phyloP scores from a whole-genome alignment of 1,284 basidiomycete species.

The Austroboletus novae-zelandiae region DNA sequence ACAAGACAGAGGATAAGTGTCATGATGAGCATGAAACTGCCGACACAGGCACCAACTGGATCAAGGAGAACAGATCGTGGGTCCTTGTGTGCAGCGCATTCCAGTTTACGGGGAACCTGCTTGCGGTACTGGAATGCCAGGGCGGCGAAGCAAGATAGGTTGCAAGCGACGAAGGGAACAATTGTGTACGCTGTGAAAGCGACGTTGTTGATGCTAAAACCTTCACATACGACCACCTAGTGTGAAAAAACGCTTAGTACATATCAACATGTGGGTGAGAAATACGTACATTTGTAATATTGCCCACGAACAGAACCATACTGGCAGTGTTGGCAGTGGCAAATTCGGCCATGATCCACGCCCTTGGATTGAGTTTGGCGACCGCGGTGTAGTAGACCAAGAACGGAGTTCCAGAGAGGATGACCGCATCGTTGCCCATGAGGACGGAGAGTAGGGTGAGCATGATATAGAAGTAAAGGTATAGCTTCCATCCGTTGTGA shows the following conservation, averaged over 20 bases:
- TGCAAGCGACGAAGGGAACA: slow-evolving; percentile 67
- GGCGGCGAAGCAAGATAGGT: slow-evolving; percentile 50
- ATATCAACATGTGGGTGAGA: not conserved
- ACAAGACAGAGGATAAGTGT: slow-evolving; percentile 53
- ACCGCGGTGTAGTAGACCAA: slow-evolving; percentile 83
- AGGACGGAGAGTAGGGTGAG: slow-evolving; percentile 77
- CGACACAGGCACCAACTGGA: slow-evolving; percentile 50
- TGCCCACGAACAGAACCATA: slow-evolving; percentile 66
- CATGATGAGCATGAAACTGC: slow-evolving; percentile 46
- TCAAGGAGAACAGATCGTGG: slow-evolving; percentile 49
- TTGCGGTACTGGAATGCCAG: slow-evolving; percentile 56
- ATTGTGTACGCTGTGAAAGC: slow-evolving; percentile 72
- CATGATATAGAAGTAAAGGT: slow-evolving; percentile 77
- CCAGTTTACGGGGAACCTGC: slow-evolving; percentile 47
- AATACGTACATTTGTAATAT: slow-evolving; percentile 63
- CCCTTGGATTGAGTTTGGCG: slow-evolving; percentile 47
- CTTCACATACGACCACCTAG: slow-evolving; percentile 61
- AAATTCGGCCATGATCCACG: slow-evolving; percentile 58
- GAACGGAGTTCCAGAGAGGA: slow-evolving; percentile 84
- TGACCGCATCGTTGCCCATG: slow-evolving; percentile 90
- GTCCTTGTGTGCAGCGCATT: slow-evolving; percentile 37
- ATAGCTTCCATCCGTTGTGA: slow-evolving; percentile 67
- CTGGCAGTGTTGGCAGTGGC: slow-evolving; percentile 80
- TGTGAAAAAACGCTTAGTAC: not conserved
- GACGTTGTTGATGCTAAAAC: slow-evolving; percentile 56